These are phyloP conservation scores for Lactarius hengduanensis DNA, from an alignment of 768 basidiomycete species.

Conservation along the genomic window DNA sequence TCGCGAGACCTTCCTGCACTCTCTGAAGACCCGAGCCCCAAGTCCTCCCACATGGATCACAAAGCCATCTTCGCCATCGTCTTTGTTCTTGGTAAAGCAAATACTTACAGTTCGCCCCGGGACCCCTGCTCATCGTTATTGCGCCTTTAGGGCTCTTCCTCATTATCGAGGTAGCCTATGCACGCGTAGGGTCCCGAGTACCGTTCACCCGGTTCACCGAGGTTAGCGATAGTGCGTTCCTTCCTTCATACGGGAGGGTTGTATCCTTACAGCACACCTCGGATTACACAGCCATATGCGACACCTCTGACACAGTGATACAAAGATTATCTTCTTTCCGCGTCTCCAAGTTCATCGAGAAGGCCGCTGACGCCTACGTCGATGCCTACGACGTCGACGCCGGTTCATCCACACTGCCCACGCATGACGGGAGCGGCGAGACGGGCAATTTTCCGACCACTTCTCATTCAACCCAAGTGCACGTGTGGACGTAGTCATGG, in stretches of 20 bases:
- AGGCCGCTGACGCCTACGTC: neutral
- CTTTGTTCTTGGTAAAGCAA: neutral
- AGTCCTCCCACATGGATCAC: neutral
- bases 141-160: neutral
- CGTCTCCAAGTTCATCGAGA: neutral
- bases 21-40: neutral
- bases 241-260: neutral
- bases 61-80: neutral
- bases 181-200: neutral
- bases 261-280: neutral
- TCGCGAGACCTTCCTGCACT: too few relatives aligned
- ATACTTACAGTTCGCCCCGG: neutral
- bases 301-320: neutral
- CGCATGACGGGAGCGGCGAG: neutral
- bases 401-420: neutral
- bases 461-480: neutral
- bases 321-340: neutral
- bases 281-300: neutral
- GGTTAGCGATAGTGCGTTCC: neutral
- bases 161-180: neutral
- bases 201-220: neutral
- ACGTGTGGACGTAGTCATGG: too few relatives aligned
- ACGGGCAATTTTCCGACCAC: neutral
- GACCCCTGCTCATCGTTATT: neutral
- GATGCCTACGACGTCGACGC: neutral